A percentile compares a stretch with the other conserved stretches of the same genome.
Evolutionary conservation across 177 flowering plant species (phyloP).

Genomic region (Vitis hybrid): DNA sequence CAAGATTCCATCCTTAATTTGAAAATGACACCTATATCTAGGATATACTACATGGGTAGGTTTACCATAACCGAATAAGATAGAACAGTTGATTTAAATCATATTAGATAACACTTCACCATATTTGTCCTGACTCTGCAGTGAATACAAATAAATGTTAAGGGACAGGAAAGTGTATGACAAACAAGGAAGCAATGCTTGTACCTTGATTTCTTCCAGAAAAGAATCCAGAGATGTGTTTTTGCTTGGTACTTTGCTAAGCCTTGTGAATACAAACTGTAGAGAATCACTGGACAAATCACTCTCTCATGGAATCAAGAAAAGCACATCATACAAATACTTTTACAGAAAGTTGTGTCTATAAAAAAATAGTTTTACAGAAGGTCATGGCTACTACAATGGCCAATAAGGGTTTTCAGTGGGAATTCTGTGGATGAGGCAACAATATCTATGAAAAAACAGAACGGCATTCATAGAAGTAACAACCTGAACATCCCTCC

Average conservation of each 20-base stretch:
- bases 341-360: background rate
- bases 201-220: conserved; percentile 49
- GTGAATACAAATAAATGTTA: background rate
- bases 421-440: background rate
- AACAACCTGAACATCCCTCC: conserved; percentile 59
- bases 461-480: background rate
- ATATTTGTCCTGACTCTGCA: background rate
- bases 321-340: background rate
- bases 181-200: background rate
- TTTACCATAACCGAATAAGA: too few species aligned
- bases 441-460: background rate
- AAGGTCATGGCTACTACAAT: background rate
- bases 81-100: background rate
- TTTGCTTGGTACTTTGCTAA: conserved; percentile 23
- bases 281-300: background rate
- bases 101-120: background rate
- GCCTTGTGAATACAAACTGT: conserved; percentile 62
- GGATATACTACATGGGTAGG: too few species aligned
- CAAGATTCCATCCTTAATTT: too few species aligned
- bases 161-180: conserved; percentile 2
- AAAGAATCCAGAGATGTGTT: conserved; percentile 33
- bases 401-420: background rate
- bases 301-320: background rate
- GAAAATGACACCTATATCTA: too few species aligned
- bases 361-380: background rate